Percentiles rank a stretch among this genome's conserved stretches.
Evolutionary conservation across 2,329 filamentous ascomycete genomes (phyloP).

Genomic region (Scedosporium dehoogii): DNA sequence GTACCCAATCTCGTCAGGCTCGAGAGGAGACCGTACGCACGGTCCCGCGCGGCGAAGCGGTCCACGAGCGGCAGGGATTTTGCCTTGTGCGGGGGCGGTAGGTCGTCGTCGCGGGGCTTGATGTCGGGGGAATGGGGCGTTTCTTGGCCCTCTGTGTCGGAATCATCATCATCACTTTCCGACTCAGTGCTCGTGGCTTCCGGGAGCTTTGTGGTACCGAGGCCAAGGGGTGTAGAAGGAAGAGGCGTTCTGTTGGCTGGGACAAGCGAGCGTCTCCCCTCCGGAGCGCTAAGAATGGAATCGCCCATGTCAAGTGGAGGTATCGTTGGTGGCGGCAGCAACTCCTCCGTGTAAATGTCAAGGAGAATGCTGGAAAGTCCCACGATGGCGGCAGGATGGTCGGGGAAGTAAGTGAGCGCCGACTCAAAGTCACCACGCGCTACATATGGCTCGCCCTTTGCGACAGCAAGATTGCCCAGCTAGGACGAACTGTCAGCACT

Average conservation of each 20-base stretch:
- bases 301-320: slow-evolving; percentile 26
- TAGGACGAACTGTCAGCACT: slow-evolving; percentile 26
- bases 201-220: slow-evolving; percentile 19
- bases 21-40: slow-evolving; percentile 75
- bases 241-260: slow-evolving; percentile 16
- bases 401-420: slow-evolving; percentile 66
- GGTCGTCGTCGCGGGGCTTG: slow-evolving; percentile 19
- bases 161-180: slow-evolving; percentile 14
- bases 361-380: slow-evolving; percentile 77
- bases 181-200: slow-evolving; percentile 8
- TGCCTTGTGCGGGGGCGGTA: slow-evolving; percentile 43
- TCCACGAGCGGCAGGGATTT: slow-evolving; percentile 63
- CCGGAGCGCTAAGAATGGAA: background rate
- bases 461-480: slow-evolving; percentile 58
- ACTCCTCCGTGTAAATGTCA: slow-evolving; percentile 66
- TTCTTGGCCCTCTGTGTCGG: background rate
- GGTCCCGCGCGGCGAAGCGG: slow-evolving; percentile 78
- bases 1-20: slow-evolving; percentile 74
- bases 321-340: slow-evolving; percentile 49
- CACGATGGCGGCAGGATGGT: slow-evolving; percentile 73
- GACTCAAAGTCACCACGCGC: slow-evolving; percentile 74
- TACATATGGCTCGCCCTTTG: slow-evolving; percentile 51
- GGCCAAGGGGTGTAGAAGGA: slow-evolving; percentile 36
- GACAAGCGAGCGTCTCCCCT: background rate
- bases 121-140: slow-evolving; percentile 11